Conservation (phyloP, 2,329 filamentous ascomycete species). For the Aspergillus sp. region DNA sequence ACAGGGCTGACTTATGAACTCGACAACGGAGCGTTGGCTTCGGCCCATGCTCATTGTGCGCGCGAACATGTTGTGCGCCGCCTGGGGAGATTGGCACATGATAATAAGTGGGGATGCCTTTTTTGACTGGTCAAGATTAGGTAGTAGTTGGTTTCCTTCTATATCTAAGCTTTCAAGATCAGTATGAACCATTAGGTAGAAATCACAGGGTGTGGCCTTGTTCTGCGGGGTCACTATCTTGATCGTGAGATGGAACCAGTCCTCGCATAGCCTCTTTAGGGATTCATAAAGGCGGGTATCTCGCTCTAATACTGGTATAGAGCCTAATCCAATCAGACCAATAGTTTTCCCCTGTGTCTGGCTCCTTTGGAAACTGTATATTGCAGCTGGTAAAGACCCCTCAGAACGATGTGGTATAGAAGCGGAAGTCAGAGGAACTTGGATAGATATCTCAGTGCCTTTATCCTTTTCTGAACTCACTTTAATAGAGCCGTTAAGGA, state of each 20-base stretch:
- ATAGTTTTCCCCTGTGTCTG: constrained; percentile 16
- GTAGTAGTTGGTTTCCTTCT: neutral
- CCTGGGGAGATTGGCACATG: constrained; percentile 25
- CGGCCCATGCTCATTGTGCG: neutral
- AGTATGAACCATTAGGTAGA: constrained; percentile 25
- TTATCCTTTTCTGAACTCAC: constrained; percentile 24
- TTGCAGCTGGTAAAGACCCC: neutral
- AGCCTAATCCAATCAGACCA: constrained; percentile 22
- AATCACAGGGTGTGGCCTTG: constrained; percentile 12
- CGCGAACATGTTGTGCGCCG: constrained; percentile 20
- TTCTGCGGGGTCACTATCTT: neutral
- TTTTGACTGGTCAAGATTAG: neutral
- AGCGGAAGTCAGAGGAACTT: neutral
- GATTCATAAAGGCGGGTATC: constrained; percentile 14
- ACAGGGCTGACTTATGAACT: constrained; percentile 37
- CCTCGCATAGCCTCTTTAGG: constrained; percentile 20
- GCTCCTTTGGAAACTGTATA: neutral
- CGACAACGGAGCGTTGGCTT: constrained; percentile 18
- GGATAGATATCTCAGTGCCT: constrained; percentile 22
- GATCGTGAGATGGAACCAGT: constrained; percentile 4
- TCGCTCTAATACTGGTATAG: neutral
- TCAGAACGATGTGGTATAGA: neutral
- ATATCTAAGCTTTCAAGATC: constrained; percentile 17
- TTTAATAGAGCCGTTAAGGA: constrained; percentile 27
- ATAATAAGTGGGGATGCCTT: constrained; percentile 27